These are phyloP conservation scores for Heterobasidion annosum DNA, from an alignment of 1,284 basidiomycete species.

Conservation along the genomic window DNA sequence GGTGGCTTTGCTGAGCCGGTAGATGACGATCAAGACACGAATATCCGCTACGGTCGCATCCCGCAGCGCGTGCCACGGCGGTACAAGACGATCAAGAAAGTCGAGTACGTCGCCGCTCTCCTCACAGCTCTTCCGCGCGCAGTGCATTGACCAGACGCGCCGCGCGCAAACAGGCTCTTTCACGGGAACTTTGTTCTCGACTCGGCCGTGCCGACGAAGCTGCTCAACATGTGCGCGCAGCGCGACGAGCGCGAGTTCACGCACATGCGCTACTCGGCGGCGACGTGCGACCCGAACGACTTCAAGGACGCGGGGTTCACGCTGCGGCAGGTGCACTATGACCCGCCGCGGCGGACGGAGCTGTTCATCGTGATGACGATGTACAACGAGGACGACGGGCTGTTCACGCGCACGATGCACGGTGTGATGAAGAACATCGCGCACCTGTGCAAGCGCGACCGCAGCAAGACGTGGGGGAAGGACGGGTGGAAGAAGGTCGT, in stretches of 20 bases:
- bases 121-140: neutral
- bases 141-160: slow-evolving; percentile 30
- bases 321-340: slow-evolving; percentile 76
- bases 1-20: neutral
- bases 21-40: slow-evolving; percentile 34
- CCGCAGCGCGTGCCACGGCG: slow-evolving; percentile 74
- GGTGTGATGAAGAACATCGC: slow-evolving; percentile 89
- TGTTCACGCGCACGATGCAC: slow-evolving; percentile 92
- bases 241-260: slow-evolving; percentile 80
- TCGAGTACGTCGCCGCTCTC: slow-evolving; percentile 3
- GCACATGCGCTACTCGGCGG: slow-evolving; percentile 78
- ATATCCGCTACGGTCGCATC: slow-evolving; percentile 77
- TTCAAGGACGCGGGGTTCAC: slow-evolving; percentile 81
- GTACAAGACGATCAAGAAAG: slow-evolving; percentile 56
- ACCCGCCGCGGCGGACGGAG: slow-evolving; percentile 67
- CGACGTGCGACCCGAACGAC: slow-evolving; percentile 91
- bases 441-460: slow-evolving; percentile 88
- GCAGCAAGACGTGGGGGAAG: slow-evolving; percentile 91
- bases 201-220: slow-evolving; percentile 75
- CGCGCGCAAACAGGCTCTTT: slow-evolving; percentile 28
- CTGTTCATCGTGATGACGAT: slow-evolving; percentile 94
- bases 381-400: slow-evolving; percentile 92
- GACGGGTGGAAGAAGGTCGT: slow-evolving; percentile 98
- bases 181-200: slow-evolving; percentile 86
- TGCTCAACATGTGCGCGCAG: slow-evolving; percentile 63